These are phyloP conservation scores for Pythium rishiriense DNA, from an alignment of 352 stramenopile genomes.

Conservation along the genomic window DNA sequence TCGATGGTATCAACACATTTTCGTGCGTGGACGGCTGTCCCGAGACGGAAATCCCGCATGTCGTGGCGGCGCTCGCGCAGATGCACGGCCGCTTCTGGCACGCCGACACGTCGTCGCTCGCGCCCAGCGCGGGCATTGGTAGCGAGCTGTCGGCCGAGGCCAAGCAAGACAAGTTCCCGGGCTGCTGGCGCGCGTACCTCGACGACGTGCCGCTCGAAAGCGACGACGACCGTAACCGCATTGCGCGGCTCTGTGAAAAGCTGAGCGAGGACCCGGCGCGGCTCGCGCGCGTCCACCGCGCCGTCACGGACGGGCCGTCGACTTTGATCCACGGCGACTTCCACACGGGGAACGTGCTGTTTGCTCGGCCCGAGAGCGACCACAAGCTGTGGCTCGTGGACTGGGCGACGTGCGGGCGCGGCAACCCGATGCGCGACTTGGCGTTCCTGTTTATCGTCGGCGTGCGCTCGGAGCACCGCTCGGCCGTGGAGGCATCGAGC, in stretches of 20 bases:
- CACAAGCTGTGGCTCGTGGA: conserved; percentile 62
- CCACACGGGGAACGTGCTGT: conserved; percentile 77
- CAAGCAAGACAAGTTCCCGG: conserved; percentile 68
- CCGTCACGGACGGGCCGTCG: conserved; percentile 48
- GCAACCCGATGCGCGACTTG: conserved; percentile 76
- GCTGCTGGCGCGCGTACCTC: conserved; percentile 51
- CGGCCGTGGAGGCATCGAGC: conserved; percentile 35
- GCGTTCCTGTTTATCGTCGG: conserved; percentile 86
- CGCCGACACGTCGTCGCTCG: conserved; percentile 44
- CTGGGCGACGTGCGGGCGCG: conserved; percentile 75
- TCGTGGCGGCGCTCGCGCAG: conserved; percentile 57
- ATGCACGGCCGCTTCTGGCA: conserved; percentile 67
- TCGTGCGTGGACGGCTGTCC: conserved; percentile 73
- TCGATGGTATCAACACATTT: conserved; percentile 48
- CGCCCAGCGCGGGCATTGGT: conserved; percentile 61
- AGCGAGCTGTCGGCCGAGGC: conserved; percentile 58
- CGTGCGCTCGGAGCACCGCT: conserved; percentile 50
- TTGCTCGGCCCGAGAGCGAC: conserved; percentile 32
- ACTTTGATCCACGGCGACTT: conserved; percentile 84
- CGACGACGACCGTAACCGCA: conserved; percentile 31
- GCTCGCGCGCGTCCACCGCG: conserved; percentile 48
- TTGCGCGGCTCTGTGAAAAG: conserved; percentile 45
- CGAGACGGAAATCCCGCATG: conserved; percentile 33
- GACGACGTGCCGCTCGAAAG: conserved; percentile 45
- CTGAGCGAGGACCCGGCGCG: conserved; percentile 43